Conservation (phyloP, 176 grass and related monocot species). For the Areca catechu region DNA sequence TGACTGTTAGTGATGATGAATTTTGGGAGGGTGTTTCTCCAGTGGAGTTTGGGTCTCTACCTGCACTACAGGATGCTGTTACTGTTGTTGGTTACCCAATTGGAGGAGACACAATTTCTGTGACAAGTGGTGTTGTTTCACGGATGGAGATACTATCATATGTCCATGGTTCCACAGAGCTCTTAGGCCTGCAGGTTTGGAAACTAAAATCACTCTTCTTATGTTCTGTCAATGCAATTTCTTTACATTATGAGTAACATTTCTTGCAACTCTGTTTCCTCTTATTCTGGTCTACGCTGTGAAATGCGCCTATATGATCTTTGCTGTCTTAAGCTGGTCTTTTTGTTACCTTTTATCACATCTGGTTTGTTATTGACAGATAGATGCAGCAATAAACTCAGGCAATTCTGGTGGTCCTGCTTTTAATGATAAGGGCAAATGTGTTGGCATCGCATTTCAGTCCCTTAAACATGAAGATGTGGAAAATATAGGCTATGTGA, state of each 20-base stretch:
- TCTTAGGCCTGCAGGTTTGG: constrained; percentile 83
- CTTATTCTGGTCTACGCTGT: not conserved
- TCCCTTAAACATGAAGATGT: constrained; percentile 99
- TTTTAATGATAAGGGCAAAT: constrained; percentile 85
- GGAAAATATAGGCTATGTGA: constrained; percentile 97
- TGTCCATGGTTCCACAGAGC: constrained; percentile 96
- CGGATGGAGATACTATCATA: constrained; percentile 98
- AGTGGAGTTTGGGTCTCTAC: constrained; percentile 66
- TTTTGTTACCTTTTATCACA: too few relatives aligned
- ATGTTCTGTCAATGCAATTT: too few relatives aligned
- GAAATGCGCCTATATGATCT: too few relatives aligned
- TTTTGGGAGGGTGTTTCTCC: constrained; percentile 86
- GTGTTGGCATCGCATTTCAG: constrained; percentile 96
- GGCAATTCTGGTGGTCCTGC: constrained; percentile 95
- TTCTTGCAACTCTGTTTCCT: constrained; percentile 9
- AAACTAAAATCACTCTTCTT: not conserved
- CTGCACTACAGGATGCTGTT: constrained; percentile 93
- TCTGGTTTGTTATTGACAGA: constrained; percentile 44
- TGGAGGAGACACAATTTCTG: constrained; percentile 95
- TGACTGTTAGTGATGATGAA: constrained; percentile 88
- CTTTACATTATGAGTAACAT: not conserved
- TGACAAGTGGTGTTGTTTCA: constrained; percentile 94
- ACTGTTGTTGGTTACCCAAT: constrained; percentile 96
- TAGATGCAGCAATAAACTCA: constrained; percentile 98
- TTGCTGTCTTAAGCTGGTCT: too few relatives aligned